phyloP scores from a whole-genome alignment of 495 filamentous ascomycete genomes.

The Aspergillus leporis region DNA sequence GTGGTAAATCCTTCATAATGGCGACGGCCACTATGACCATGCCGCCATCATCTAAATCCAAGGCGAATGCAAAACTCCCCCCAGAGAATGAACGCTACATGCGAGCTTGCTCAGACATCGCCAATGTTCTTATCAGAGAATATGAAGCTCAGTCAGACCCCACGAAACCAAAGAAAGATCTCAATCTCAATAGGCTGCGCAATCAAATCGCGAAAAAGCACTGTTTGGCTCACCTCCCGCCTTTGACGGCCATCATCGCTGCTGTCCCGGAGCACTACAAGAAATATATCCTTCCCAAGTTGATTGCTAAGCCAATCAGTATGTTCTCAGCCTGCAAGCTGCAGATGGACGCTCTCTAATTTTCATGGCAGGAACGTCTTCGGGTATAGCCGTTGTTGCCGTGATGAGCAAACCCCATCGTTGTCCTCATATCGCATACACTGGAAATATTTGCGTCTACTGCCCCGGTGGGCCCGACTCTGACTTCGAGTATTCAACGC shows the following conservation, averaged over 20 bases:
- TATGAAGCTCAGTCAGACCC: conserved; percentile 76
- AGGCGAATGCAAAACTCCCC: conserved; percentile 72
- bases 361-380: conserved; percentile 68
- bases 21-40: conserved; percentile 63
- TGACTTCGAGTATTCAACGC: conserved; percentile 98
- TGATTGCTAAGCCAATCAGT: conserved; percentile 96
- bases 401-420: conserved; percentile 99
- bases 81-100: conserved; percentile 94
- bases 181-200: conserved; percentile 90
- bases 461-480: conserved; percentile 96
- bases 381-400: conserved; percentile 97
- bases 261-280: conserved; percentile 98
- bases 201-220: conserved; percentile 91
- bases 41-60: conserved; percentile 50
- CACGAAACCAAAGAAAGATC: conserved; percentile 71
- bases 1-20: conserved; percentile 40
- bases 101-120: conserved; percentile 92
- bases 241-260: conserved; percentile 94
- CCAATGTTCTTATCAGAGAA: conserved; percentile 88
- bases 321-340: conserved; percentile 28
- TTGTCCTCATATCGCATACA: conserved; percentile 96
- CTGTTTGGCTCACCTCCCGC: conserved; percentile 77
- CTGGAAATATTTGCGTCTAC: conserved; percentile 98
- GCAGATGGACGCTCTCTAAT: conserved; percentile 15
- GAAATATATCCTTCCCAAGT: conserved; percentile 94